These are phyloP conservation scores for Onygenales sp. DNA, from an alignment of 2,329 filamentous ascomycete species.

Conservation along the genomic window DNA sequence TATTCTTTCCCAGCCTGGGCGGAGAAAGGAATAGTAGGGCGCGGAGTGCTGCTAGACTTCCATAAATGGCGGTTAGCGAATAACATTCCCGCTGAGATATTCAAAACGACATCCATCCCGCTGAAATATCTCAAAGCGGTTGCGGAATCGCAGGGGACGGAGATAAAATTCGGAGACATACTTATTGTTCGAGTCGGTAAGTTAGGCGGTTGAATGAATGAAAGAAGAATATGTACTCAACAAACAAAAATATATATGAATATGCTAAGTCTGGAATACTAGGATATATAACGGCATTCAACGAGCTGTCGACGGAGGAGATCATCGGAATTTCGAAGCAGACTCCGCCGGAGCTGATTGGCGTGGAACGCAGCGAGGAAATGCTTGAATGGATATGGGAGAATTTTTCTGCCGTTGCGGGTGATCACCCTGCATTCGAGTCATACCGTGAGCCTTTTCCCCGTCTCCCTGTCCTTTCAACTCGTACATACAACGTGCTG, in stretches of 20 bases:
- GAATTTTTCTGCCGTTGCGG: constrained; percentile 48
- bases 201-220: constrained; percentile 4
- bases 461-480: constrained; percentile 12
- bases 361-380: constrained; percentile 41
- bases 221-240: constrained; percentile 9
- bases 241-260: constrained; percentile 10
- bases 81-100: constrained; percentile 30
- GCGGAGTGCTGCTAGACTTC: constrained; percentile 45
- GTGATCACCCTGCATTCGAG: constrained; percentile 49
- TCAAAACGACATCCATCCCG: constrained; percentile 32
- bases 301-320: constrained; percentile 5
- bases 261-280: constrained; percentile 1
- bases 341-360: constrained; percentile 30
- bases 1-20: constrained; percentile 4
- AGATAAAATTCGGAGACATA: constrained; percentile 43
- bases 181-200: constrained; percentile 40
- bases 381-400: constrained; percentile 52
- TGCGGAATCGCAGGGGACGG: constrained; percentile 34
- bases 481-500: neutral
- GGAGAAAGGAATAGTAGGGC: constrained; percentile 24
- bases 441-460: constrained; percentile 23
- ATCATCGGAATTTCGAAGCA: constrained; percentile 5
- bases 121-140: constrained; percentile 28
- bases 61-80: constrained; percentile 34
- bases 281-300: constrained; percentile 11